Evolutionary conservation across 495 filamentous ascomycete genomes (phyloP), one percentile per base, ranked within the genome.

Genomic region (Penicillium ochrochloron): DNA sequence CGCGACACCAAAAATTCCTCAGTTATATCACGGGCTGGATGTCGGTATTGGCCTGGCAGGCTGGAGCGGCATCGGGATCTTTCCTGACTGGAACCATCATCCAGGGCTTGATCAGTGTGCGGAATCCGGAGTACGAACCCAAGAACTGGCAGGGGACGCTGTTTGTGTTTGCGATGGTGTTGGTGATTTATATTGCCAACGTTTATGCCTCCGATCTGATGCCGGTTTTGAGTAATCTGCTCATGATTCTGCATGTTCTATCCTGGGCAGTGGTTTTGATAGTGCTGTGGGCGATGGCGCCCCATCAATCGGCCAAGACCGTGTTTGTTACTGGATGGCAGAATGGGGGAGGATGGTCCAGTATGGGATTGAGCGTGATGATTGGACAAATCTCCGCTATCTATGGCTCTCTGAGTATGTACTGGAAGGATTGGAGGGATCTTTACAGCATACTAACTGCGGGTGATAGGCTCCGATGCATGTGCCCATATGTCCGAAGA

Each of bases 11-110:
- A 60, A 75, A 75, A 50, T 78, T 78, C 44, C 62, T 84, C 5
- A 82, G 78, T 46, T 85, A 83, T 64, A 63, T 80, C 15, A 76
- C 78, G 19, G 79, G 84, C 5, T 86, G 83, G 82, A 80, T 81
- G 70, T 78, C 76, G 23, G 75, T 71, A 56, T 23, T 81, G 63
- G 46, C 73, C 72, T 63, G 80, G 80, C 57, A 84, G 71, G 78
- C 76, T 64, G 57, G 75, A 65, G 58, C 72, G 50, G 66, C 75
- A 48, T 70, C 74, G n/a, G 76, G 75, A 17, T 70, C 74, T 3
- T 85, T 81, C 61, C 62, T 84, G 8, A 67, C 76, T 2, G 73
- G 77, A 1, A 83, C 80, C 1, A 72, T 84, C 25, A 82, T 84
- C 6, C 80, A 82, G 62, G 76, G 74, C 10, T 62, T 83, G 17